Evolutionary conservation across 768 basidiomycete genomes (phyloP).

Genomic region (Leucosporidium scottii): DNA sequence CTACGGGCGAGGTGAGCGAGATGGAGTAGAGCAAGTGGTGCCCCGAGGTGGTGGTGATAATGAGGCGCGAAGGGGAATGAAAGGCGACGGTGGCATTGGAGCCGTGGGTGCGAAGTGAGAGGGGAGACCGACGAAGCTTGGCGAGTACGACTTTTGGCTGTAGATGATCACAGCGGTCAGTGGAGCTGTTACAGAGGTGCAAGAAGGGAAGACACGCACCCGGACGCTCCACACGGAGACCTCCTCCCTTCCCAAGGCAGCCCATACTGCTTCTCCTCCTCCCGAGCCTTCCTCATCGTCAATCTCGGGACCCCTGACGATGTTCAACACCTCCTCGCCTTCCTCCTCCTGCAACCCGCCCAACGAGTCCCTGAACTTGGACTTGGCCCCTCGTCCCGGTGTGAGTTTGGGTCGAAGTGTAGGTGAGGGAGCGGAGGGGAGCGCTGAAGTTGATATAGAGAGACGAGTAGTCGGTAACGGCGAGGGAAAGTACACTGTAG

Average conservation of each 20-base stretch:
- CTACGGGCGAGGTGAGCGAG: background rate
- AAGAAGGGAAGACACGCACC: conserved; percentile 1
- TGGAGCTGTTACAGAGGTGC: background rate
- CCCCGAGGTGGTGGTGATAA: conserved; percentile 23
- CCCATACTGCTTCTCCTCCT: conserved; percentile 12
- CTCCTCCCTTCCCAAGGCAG: conserved; percentile 24
- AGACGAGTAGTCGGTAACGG: conserved; percentile 28
- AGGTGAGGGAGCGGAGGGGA: conserved; percentile 22
- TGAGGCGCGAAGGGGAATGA: conserved; percentile 12
- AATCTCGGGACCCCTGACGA: conserved; percentile 9
- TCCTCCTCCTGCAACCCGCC: conserved; percentile 32
- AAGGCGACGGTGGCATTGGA: conserved; percentile 18
- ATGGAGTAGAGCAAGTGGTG: conserved; percentile 27
- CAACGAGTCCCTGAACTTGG: conserved; percentile 26
- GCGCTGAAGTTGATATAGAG: conserved; percentile 24
- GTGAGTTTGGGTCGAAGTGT: background rate
- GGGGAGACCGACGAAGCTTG: conserved; percentile 23
- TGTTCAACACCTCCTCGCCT: conserved; percentile 27
- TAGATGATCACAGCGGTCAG: background rate
- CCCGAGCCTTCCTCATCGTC: background rate
- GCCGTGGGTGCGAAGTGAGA: conserved; percentile 29
- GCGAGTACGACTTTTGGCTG: conserved; percentile 33
- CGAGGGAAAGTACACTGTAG: conserved; percentile 26
- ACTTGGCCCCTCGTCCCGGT: conserved; percentile 12
- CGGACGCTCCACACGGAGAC: conserved; percentile 24